Conservation (phyloP, 2,329 filamentous ascomycete genomes). For the Diaporthe aspalathi region DNA sequence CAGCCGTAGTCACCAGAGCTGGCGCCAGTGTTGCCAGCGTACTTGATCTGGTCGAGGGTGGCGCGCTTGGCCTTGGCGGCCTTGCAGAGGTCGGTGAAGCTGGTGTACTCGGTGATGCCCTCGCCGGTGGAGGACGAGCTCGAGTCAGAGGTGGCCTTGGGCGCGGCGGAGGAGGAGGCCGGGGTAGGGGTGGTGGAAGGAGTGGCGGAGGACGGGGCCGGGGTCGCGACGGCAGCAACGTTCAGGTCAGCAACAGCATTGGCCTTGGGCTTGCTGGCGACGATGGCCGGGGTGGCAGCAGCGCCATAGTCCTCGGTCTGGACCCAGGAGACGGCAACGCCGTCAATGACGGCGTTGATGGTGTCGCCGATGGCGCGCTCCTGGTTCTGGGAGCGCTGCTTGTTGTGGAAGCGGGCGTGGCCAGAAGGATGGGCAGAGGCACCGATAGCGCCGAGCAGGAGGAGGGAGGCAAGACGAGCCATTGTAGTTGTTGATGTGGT, state of each 20-base stretch:
- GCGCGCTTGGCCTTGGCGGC: constrained; percentile 57
- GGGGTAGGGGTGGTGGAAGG: constrained; percentile 37
- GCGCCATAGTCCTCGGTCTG: constrained; percentile 39
- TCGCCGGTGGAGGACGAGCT: constrained; percentile 80
- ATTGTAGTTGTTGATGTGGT: constrained; percentile 25
- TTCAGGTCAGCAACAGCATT: neutral
- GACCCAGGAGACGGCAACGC: constrained; percentile 46
- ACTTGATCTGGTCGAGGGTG: constrained; percentile 58
- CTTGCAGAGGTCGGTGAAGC: constrained; percentile 51
- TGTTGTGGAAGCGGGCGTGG: constrained; percentile 52
- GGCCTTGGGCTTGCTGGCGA: constrained; percentile 28
- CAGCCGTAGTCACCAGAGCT: constrained; percentile 56
- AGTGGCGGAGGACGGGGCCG: constrained; percentile 35
- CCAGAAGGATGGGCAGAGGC: constrained; percentile 50
- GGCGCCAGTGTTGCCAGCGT: constrained; percentile 60
- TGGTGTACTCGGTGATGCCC: constrained; percentile 41
- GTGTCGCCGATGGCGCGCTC: constrained; percentile 40
- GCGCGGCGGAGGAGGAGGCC: neutral
- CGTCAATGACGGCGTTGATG: constrained; percentile 45
- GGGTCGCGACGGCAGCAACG: constrained; percentile 26
- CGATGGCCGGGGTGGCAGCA: constrained; percentile 28
- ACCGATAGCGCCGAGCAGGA: constrained; percentile 49
- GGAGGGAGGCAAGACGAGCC: constrained; percentile 43
- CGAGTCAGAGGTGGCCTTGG: constrained; percentile 76
- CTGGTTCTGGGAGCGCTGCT: constrained; percentile 46